Evolutionary conservation across 2,329 filamentous ascomycete species (phyloP).

Genomic region (Hypocrella siamensis): DNA sequence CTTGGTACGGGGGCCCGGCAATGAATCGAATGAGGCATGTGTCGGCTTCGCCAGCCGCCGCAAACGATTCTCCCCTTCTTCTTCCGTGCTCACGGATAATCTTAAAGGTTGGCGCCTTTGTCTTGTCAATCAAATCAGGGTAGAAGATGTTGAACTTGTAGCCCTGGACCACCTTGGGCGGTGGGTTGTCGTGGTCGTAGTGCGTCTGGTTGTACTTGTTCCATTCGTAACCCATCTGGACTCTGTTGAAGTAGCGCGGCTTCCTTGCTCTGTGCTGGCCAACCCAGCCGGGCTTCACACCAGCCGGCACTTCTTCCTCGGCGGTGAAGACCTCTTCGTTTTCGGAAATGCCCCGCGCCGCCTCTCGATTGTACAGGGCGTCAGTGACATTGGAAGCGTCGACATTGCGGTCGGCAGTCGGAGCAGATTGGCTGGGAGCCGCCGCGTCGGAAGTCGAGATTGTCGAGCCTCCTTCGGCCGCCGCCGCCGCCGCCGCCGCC

Average conservation of each 20-base stretch:
- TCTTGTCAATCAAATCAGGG: slow-evolving; percentile 88
- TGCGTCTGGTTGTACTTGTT: slow-evolving; percentile 99
- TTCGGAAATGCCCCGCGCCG: slow-evolving; percentile 78
- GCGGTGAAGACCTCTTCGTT: slow-evolving; percentile 92
- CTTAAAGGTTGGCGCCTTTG: slow-evolving; percentile 86
- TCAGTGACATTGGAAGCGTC: slow-evolving; percentile 59
- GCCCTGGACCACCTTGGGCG: slow-evolving; percentile 93
- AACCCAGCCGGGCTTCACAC: slow-evolving; percentile 60
- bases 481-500: not conserved
- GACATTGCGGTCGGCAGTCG: not conserved
- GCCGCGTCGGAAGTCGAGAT: not conserved
- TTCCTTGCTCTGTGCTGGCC: slow-evolving; percentile 80
- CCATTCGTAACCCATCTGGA: slow-evolving; percentile 99
- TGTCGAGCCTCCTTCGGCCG: not conserved
- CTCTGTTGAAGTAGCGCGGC: slow-evolving; percentile 91
- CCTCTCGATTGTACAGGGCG: slow-evolving; percentile 81
- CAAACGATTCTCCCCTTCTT: slow-evolving; percentile 79
- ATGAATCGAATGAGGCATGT: slow-evolving; percentile 95
- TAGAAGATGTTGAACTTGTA: slow-evolving; percentile 99
- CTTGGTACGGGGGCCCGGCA: slow-evolving; percentile 87
- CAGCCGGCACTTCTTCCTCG: slow-evolving; percentile 57
- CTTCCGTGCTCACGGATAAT: slow-evolving; percentile 89
- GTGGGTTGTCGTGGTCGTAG: slow-evolving; percentile 96
- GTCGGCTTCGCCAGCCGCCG: slow-evolving; percentile 87
- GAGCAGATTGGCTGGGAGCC: not conserved